Evolutionary conservation across 2,329 filamentous ascomycete species (phyloP).

Genomic region (Colletotrichum higginsianum): DNA sequence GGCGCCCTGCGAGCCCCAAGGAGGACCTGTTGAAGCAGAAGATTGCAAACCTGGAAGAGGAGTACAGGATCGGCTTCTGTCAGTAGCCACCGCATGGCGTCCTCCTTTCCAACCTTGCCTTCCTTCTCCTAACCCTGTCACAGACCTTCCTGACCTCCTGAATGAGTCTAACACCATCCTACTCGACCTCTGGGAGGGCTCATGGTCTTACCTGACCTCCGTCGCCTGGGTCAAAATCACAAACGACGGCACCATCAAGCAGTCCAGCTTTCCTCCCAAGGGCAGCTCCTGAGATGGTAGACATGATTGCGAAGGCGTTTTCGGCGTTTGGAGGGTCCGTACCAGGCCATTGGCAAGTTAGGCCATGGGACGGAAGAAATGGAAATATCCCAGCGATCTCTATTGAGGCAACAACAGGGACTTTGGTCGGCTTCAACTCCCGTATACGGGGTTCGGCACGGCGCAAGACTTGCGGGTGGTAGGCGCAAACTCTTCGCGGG

Average conservation of each 20-base stretch:
- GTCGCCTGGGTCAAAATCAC: conserved; percentile 84
- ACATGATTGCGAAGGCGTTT: conserved; percentile 25
- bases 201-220: conserved; percentile 84
- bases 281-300: conserved; percentile 47
- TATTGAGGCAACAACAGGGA: neutral
- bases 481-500: conserved; percentile 17
- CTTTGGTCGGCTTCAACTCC: conserved; percentile 23
- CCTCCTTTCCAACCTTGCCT: neutral
- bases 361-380: neutral
- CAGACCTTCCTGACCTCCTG: conserved; percentile 79
- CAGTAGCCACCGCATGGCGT: conserved; percentile 49
- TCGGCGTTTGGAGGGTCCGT: conserved; percentile 24
- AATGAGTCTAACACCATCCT: conserved; percentile 74
- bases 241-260: conserved; percentile 73
- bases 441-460: conserved; percentile 13
- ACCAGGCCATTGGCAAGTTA: neutral
- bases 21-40: conserved; percentile 84
- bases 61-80: conserved; percentile 89
- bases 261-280: conserved; percentile 83
- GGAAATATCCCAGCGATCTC: neutral
- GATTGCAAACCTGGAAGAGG: conserved; percentile 79
- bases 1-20: conserved; percentile 81
- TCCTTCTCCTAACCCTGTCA: neutral
- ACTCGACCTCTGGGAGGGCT: conserved; percentile 83
- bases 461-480: neutral